Percentiles rank a stretch among this genome's conserved stretches.
These are phyloP conservation scores for Protostelium mycophagum DNA, from an alignment of 78 protist genomes.

Conservation along the genomic window DNA sequence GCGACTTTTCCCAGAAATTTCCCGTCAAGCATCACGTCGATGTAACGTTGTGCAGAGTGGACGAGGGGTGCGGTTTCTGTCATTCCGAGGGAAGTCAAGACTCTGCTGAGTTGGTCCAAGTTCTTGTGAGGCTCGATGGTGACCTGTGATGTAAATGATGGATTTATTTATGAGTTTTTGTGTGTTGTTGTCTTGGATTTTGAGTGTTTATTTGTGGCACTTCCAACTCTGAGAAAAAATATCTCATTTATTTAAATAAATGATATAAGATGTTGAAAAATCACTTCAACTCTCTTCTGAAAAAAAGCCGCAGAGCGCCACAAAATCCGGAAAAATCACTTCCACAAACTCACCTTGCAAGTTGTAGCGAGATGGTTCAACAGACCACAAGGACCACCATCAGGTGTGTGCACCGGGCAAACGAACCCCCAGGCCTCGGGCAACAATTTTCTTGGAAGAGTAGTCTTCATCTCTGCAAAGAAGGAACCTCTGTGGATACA, in stretches of 20 bases:
- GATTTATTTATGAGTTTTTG: too few relatives aligned
- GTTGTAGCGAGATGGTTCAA: slow-evolving; percentile 87
- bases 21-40: slow-evolving; percentile 44
- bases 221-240: too few relatives aligned
- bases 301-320: neutral
- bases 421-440: slow-evolving; percentile 98
- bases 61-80: neutral
- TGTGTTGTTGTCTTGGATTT: too few relatives aligned
- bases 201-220: too few relatives aligned
- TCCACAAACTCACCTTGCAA: slow-evolving; percentile 57
- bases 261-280: too few relatives aligned
- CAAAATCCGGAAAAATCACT: too few relatives aligned
- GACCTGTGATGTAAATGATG: neutral
- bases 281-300: too few relatives aligned
- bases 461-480: slow-evolving; percentile 91
- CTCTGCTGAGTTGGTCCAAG: neutral
- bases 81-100: neutral
- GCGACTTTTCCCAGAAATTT: slow-evolving; percentile 27
- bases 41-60: neutral
- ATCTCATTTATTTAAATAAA: too few relatives aligned
- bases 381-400: slow-evolving; percentile 99
- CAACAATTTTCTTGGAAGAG: slow-evolving; percentile 90
- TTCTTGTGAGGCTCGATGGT: neutral
- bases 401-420: slow-evolving; percentile 99
- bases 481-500: slow-evolving; percentile 89